These are phyloP conservation scores for Aspergillus vadensis DNA, from an alignment of 2,329 filamentous ascomycete species.

Conservation along the genomic window DNA sequence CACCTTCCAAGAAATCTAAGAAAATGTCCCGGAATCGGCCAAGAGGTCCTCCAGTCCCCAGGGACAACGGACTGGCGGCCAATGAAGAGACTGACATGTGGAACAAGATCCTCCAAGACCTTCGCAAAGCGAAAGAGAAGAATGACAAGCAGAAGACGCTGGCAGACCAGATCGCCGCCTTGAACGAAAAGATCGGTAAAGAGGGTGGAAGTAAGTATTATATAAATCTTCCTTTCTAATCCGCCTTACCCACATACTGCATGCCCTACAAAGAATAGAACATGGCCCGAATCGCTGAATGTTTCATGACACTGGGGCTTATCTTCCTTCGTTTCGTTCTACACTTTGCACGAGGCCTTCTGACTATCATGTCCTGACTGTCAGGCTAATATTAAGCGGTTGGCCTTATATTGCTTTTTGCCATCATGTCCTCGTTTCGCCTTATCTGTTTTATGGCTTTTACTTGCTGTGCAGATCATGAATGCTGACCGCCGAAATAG, in stretches of 20 bases:
- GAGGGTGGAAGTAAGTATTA: conserved; percentile 45
- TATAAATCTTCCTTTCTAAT: background rate
- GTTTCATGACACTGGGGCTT: background rate
- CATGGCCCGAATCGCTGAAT: background rate
- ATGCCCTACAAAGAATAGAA: no score
- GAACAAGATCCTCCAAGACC: conserved; percentile 47
- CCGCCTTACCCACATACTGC: no score
- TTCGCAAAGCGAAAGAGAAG: conserved; percentile 47
- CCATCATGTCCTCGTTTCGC: background rate
- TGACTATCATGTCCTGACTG: background rate
- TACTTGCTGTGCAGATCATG: background rate
- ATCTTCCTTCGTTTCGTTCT: background rate
- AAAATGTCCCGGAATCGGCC: conserved; percentile 48
- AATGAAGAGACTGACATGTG: conserved; percentile 50
- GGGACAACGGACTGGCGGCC: conserved; percentile 47
- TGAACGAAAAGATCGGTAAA: conserved; percentile 48
- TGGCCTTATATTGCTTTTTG: background rate
- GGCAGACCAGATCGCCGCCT: conserved; percentile 42
- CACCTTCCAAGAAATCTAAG: background rate
- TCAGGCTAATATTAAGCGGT: background rate
- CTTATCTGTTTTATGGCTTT: background rate
- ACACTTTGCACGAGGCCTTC: background rate
- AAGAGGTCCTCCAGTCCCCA: conserved; percentile 37
- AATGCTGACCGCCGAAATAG: conserved; percentile 27
- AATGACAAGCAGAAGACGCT: conserved; percentile 45